phyloP scores from a whole-genome alignment of 2,329 filamentous ascomycete genomes.

The Daldinia sp. region DNA sequence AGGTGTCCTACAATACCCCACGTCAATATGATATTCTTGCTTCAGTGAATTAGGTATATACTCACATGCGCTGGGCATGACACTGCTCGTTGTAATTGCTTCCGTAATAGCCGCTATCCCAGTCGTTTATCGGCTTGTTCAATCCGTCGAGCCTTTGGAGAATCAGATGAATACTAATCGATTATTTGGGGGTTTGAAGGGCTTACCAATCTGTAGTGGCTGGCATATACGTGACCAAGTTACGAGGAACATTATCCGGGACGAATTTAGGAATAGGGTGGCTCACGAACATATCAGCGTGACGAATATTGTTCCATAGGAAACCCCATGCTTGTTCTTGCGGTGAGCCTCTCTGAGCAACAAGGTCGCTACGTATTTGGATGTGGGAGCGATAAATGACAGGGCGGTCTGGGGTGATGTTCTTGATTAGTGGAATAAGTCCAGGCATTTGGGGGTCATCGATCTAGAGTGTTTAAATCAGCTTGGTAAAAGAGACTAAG shows the following conservation, averaged over 20 bases:
- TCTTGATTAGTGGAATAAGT: slow-evolving; percentile 78
- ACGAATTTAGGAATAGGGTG: slow-evolving; percentile 82
- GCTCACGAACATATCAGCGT: slow-evolving; percentile 81
- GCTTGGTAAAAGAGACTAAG: neutral
- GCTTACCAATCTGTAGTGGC: slow-evolving; percentile 80
- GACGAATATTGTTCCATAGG: slow-evolving; percentile 75
- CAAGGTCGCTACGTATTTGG: slow-evolving; percentile 79
- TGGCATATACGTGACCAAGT: slow-evolving; percentile 77
- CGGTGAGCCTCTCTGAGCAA: slow-evolving; percentile 67
- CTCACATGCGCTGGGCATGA: slow-evolving; percentile 64
- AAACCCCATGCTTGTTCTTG: slow-evolving; percentile 79
- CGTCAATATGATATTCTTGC: neutral
- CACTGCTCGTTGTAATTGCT: slow-evolving; percentile 74
- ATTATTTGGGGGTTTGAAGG: neutral
- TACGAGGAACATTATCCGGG: slow-evolving; percentile 69
- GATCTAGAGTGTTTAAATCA: slow-evolving; percentile 55
- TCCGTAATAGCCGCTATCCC: slow-evolving; percentile 77
- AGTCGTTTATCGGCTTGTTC: slow-evolving; percentile 76
- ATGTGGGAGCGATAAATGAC: slow-evolving; percentile 86
- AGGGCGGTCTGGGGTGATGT: slow-evolving; percentile 73
- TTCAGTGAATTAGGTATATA: slow-evolving; percentile 41
- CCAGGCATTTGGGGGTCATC: slow-evolving; percentile 88
- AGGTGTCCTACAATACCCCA: slow-evolving; percentile 53
- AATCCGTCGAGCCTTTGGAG: slow-evolving; percentile 72
- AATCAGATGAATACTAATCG: slow-evolving; percentile 32